phyloP scores from a whole-genome alignment of 108 stramenopile species.

The Nitzschia palea region DNA sequence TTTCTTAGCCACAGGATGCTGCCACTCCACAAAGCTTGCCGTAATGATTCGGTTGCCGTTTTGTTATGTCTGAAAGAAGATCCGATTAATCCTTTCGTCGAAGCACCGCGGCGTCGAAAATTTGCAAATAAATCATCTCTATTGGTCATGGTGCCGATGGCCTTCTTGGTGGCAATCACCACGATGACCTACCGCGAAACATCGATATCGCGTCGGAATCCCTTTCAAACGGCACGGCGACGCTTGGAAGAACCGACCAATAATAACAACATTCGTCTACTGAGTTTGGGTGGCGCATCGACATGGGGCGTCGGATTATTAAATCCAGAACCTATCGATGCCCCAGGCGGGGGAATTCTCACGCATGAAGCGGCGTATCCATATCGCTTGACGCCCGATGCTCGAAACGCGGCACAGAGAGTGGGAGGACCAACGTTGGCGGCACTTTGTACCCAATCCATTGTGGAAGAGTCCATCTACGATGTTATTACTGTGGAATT shows the following conservation, averaged over 20 bases:
- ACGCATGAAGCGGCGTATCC: conserved; percentile 19
- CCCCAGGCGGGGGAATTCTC: background rate
- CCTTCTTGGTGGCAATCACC: too few relatives aligned
- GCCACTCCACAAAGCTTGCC: too few relatives aligned
- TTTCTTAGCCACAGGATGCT: too few relatives aligned
- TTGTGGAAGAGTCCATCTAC: conserved; percentile 31
- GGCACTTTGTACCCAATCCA: conserved; percentile 43
- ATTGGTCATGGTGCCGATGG: too few relatives aligned
- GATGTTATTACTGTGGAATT: conserved; percentile 47
- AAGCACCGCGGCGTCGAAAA: too few relatives aligned
- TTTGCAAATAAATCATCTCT: too few relatives aligned
- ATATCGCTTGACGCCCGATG: conserved; percentile 18
- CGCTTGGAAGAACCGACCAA: conserved; percentile 2
- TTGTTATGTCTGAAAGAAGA: too few relatives aligned
- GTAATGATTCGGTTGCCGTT: too few relatives aligned
- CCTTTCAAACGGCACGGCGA: conserved; percentile 3
- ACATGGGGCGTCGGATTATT: conserved; percentile 39
- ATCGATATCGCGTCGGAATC: background rate
- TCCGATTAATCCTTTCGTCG: too few relatives aligned
- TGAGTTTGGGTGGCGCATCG: conserved; percentile 29
- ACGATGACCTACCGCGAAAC: too few relatives aligned
- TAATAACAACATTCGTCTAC: conserved; percentile 13
- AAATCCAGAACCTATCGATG: conserved; percentile 3
- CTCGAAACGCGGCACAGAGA: conserved; percentile 14
- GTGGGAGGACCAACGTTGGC: conserved; percentile 25